Conservation (phyloP, 1,284 basidiomycete genomes). For the Termitomyces sp. region DNA sequence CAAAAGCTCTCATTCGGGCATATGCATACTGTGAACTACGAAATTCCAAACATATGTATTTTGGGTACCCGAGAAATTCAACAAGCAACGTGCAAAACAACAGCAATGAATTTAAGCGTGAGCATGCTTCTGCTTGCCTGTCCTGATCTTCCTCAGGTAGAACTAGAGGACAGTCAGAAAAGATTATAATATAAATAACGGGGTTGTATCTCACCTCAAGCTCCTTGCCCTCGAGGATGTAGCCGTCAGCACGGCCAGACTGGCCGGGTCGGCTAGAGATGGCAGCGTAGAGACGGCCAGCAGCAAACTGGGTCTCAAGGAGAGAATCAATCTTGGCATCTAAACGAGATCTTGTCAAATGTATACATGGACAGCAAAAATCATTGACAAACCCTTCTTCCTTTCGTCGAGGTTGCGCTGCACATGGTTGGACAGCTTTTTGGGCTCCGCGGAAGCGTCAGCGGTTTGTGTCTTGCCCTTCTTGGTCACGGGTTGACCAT, state of each 20-base stretch:
- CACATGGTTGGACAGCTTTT: slow-evolving; percentile 86
- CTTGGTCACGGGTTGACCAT: slow-evolving; percentile 87
- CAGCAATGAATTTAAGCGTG: slow-evolving; percentile 33
- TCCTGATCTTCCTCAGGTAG: slow-evolving; percentile 88
- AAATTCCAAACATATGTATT: slow-evolving; percentile 14
- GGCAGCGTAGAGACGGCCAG: slow-evolving; percentile 84
- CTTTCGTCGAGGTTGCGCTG: slow-evolving; percentile 81
- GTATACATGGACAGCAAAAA: not conserved
- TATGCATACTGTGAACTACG: slow-evolving; percentile 5
- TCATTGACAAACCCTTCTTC: slow-evolving; percentile 66
- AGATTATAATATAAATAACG: slow-evolving; percentile 1
- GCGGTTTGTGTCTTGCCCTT: slow-evolving; percentile 65
- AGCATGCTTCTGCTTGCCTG: slow-evolving; percentile 91
- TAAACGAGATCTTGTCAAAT: slow-evolving; percentile 23
- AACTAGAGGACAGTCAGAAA: slow-evolving; percentile 49
- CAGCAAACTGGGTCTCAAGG: slow-evolving; percentile 81
- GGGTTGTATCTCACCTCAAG: slow-evolving; percentile 64
- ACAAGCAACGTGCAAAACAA: not conserved
- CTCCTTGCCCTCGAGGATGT: slow-evolving; percentile 95
- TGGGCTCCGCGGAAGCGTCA: slow-evolving; percentile 50
- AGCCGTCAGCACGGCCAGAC: slow-evolving; percentile 90
- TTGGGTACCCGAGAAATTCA: slow-evolving; percentile 8
- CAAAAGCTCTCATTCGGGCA: slow-evolving; percentile 7
- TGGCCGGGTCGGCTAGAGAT: slow-evolving; percentile 93
- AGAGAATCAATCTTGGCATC: slow-evolving; percentile 87